A percentile compares a stretch with the other conserved stretches of the same genome.
phyloP scores from a whole-genome alignment of 306 rosid species.

The Hylodesmum podocarpum region DNA sequence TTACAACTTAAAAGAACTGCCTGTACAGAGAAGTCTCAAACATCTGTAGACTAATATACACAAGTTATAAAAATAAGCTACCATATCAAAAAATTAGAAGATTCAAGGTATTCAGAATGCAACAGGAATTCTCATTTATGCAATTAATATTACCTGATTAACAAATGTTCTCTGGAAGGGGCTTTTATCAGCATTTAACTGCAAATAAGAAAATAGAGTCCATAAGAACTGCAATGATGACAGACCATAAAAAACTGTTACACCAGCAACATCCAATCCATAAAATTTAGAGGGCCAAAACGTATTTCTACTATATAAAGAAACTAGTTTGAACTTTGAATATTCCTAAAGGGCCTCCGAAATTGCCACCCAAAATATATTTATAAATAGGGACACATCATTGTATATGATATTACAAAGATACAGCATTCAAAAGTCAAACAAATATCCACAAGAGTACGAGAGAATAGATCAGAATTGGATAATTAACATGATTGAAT shows the following conservation, averaged over 20 bases:
- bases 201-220: conserved; percentile 43
- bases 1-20: conserved; percentile 4
- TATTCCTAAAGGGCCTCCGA: background rate
- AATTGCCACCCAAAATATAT: conserved; percentile 20
- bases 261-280: background rate
- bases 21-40: conserved; percentile 18
- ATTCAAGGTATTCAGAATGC: conserved; percentile 22
- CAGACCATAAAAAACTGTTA: background rate
- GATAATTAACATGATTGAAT: background rate
- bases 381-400: background rate
- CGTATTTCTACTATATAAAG: conserved; percentile 8
- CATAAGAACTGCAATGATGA: conserved; percentile 28
- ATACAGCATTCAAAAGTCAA: background rate
- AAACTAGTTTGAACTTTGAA: conserved; percentile 7
- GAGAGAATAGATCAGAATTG: background rate
- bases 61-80: conserved; percentile 6
- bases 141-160: conserved; percentile 70
- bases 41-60: conserved; percentile 17
- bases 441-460: background rate
- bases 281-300: conserved; percentile 19
- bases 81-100: background rate
- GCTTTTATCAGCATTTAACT: conserved; percentile 96
- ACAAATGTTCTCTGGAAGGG: conserved; percentile 97
- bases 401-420: background rate
- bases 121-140: conserved; percentile 23